Conservation (phyloP, 352 stramenopile genomes). For the Phytopythium oedochilum region DNA sequence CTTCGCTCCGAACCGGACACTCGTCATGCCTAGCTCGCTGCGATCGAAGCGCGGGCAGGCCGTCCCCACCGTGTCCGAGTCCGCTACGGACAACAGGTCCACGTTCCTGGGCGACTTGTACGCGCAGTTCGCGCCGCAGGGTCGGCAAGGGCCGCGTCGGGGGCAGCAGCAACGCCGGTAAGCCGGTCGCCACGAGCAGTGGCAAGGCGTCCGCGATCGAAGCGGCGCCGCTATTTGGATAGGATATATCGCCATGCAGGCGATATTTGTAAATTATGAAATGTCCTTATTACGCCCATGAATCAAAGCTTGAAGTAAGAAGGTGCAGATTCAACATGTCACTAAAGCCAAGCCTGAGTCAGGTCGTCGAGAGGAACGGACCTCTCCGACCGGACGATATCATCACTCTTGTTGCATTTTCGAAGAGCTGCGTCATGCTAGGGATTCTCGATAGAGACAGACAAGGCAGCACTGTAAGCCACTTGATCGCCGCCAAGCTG, state of each 20-base stretch:
- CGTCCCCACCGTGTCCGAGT: not conserved
- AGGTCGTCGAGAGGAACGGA: not conserved
- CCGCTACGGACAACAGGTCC: constrained; percentile 23
- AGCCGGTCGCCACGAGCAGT: not conserved
- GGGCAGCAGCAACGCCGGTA: not conserved
- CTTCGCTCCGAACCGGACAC: constrained; percentile 6
- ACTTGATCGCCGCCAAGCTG: not conserved
- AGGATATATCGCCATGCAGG: no score
- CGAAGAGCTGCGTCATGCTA: not conserved
- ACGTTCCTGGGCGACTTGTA: constrained; percentile 40
- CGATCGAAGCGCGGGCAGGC: constrained; percentile 8
- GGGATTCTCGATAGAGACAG: constrained; percentile 3
- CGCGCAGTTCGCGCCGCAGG: constrained; percentile 25
- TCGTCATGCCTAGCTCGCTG: constrained; percentile 20
- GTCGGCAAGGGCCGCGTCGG: constrained; percentile 8
- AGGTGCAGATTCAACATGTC: not conserved
- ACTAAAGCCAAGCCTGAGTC: not conserved
- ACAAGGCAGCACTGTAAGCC: not conserved
- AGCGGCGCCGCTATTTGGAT: not conserved
- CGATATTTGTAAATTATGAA: no score
- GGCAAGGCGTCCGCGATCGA: not conserved
- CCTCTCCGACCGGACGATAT: not conserved
- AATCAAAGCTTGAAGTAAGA: no score
- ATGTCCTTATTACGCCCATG: no score
- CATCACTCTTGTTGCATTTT: not conserved